phyloP scores from a whole-genome alignment of 495 filamentous ascomycete species.

The Filosporella fistucella region DNA sequence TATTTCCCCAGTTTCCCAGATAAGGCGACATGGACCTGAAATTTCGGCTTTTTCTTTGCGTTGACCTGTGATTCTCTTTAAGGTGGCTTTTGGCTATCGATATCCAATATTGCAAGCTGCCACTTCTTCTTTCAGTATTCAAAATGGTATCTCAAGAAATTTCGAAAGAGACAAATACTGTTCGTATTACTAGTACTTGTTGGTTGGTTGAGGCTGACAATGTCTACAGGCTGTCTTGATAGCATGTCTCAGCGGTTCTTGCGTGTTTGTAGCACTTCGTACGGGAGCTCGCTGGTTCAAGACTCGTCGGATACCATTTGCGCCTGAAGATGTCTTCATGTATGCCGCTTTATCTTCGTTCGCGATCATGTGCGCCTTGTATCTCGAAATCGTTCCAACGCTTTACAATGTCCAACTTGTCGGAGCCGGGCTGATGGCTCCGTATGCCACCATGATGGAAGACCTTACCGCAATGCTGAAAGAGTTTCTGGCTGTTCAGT shows the following conservation, averaged over 20 bases:
- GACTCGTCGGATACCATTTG: slow-evolving; percentile 14
- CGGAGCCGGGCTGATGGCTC: slow-evolving; percentile 8
- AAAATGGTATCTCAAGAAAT: slow-evolving; percentile 20
- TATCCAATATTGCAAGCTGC: too few species aligned
- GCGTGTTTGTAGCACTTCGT: slow-evolving; percentile 12
- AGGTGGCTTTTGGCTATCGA: too few species aligned
- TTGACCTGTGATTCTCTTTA: too few species aligned
- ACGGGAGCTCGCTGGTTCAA: slow-evolving; percentile 18
- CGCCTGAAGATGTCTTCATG: slow-evolving; percentile 29
- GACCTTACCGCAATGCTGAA: slow-evolving; percentile 23
- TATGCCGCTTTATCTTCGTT: slow-evolving; percentile 28
- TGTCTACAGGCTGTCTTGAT: slow-evolving; percentile 9
- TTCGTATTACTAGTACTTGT: background rate
- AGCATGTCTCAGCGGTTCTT: slow-evolving; percentile 12
- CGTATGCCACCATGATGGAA: slow-evolving; percentile 16
- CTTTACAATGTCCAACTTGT: slow-evolving; percentile 25
- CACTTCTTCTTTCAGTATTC: background rate
- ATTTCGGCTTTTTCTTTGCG: too few species aligned
- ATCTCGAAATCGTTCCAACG: slow-evolving; percentile 29
- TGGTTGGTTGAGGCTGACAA: background rate
- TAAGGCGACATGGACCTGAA: too few species aligned
- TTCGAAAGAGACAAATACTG: slow-evolving; percentile 5
- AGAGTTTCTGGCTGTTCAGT: slow-evolving; percentile 38
- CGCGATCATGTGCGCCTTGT: slow-evolving; percentile 29
- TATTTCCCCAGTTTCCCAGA: too few species aligned